Base-by-base conservation (phyloP, 768 basidiomycete species). In the Lanmaoa pseudosensibilis region DNA sequence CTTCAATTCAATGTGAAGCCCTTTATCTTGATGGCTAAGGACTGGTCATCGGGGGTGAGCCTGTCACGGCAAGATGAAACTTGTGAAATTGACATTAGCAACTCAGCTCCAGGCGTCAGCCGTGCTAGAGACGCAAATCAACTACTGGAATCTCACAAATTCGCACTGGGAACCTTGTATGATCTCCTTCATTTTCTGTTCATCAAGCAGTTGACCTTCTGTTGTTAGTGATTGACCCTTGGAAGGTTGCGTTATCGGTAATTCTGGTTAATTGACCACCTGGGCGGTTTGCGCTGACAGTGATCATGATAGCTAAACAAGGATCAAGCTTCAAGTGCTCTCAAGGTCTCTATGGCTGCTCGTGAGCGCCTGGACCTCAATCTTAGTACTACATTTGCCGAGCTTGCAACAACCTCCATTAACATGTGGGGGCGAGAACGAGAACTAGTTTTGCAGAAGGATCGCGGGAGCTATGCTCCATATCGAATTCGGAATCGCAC, bases 111-210 rank as follows among this genome's bases (percentile, higher is more conserved):
- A 88, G 67, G 90, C 92, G 6, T 86, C 87, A 7, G 89, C 90
- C 1, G 87, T 88, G 0, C 77, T 98, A 65, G 85, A 87, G 23
- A 87, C 86, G 3, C 85, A 87, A 48, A 88, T 97, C 69, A 93
- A 86, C 56, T 99, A 97, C 66, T 99, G 94, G 92, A 99, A 99
- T 71, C 73, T 98, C 48, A 87, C 88, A 23, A 98, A 97, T 68
- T 98, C 97, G 46, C 94, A 98, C 66, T 99, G 97, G 94, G 97
- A 98, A 73, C 96, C 97, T 32, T 70, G 90, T 90, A 67, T 60
- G 86, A 38, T 47, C 74, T 1, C 13, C 53, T 40, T 61, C 36
- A 9, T 48, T 34, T 44, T 44, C 30, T n/a, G 5, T 19, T 40
- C 30, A 46, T 47, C 32, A 46, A 10, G 6, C 4, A 30, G 18